Conservation (phyloP, 2,329 filamentous ascomycete species). For the Akanthomyces lecanii region DNA sequence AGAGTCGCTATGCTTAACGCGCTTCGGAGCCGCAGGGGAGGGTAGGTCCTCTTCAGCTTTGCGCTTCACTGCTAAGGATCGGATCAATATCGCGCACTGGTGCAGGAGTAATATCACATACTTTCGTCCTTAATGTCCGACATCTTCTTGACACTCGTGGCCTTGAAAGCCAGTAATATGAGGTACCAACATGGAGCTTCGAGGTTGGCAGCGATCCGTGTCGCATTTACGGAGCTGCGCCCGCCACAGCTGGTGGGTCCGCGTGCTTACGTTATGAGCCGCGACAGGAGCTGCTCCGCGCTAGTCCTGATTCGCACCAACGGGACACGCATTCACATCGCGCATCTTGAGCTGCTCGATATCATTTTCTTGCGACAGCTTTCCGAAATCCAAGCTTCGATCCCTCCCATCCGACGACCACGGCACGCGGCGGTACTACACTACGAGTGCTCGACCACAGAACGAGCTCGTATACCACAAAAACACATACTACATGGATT, state of each 20-base stretch:
- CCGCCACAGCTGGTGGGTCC: background rate
- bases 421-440: background rate
- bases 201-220: background rate
- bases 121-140: constrained; percentile 37
- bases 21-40: constrained; percentile 60
- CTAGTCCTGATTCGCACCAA: constrained; percentile 30
- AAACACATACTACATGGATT: constrained; percentile 57
- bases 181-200: background rate
- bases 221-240: constrained; percentile 11
- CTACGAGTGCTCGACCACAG: background rate
- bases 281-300: constrained; percentile 16
- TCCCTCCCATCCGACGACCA: background rate
- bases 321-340: constrained; percentile 34
- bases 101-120: constrained; percentile 22
- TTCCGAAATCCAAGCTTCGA: constrained; percentile 2
- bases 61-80: constrained; percentile 56
- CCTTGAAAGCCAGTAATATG: background rate
- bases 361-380: constrained; percentile 12
- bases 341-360: constrained; percentile 26
- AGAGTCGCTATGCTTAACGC: constrained; percentile 52
- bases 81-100: constrained; percentile 11
- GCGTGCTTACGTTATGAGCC: constrained; percentile 29
- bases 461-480: background rate
- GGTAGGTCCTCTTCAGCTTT: constrained; percentile 66
- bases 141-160: constrained; percentile 21